phyloP scores from a whole-genome alignment of 768 basidiomycete species.

The Leccinum longicurvipes region DNA sequence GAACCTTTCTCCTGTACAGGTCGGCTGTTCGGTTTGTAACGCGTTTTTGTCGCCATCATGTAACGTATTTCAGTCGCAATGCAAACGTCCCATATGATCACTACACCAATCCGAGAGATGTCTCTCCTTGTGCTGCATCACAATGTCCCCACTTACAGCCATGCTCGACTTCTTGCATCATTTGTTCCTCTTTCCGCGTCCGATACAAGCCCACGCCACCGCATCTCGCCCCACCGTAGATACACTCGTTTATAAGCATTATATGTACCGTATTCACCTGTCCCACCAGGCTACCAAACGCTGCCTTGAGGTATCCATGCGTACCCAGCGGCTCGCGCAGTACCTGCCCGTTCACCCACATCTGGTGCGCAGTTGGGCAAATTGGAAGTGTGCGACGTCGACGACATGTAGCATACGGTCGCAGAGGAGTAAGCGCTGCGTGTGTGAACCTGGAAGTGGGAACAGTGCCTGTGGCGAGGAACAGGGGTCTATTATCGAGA shows the following conservation, averaged over 20 bases:
- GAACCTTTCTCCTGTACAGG: too few relatives aligned
- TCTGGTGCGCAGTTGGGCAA: constrained; percentile 91
- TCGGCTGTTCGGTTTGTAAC: too few relatives aligned
- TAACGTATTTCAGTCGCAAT: too few relatives aligned
- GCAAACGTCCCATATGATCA: too few relatives aligned
- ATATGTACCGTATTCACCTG: constrained; percentile 98
- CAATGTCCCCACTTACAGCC: constrained; percentile 2
- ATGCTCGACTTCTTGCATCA: background rate
- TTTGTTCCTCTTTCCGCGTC: too few relatives aligned
- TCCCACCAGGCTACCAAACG: constrained; percentile 88
- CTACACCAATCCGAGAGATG: too few relatives aligned
- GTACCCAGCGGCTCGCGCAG: constrained; percentile 87
- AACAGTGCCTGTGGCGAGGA: constrained; percentile 91
- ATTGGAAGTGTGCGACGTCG: constrained; percentile 89
- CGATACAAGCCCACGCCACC: constrained; percentile 29
- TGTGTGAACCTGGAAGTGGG: constrained; percentile 97
- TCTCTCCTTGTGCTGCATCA: too few relatives aligned
- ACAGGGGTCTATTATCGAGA: constrained; percentile 73
- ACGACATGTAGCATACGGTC: constrained; percentile 98
- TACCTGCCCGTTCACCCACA: constrained; percentile 94
- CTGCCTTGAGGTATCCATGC: constrained; percentile 95
- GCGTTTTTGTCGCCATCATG: too few relatives aligned
- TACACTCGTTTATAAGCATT: constrained; percentile 90
- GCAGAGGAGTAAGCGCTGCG: too few relatives aligned
- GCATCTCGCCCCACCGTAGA: constrained; percentile 76